Evolutionary conservation across 306 rosid species (phyloP).

Genomic region (Castanea sativa): DNA sequence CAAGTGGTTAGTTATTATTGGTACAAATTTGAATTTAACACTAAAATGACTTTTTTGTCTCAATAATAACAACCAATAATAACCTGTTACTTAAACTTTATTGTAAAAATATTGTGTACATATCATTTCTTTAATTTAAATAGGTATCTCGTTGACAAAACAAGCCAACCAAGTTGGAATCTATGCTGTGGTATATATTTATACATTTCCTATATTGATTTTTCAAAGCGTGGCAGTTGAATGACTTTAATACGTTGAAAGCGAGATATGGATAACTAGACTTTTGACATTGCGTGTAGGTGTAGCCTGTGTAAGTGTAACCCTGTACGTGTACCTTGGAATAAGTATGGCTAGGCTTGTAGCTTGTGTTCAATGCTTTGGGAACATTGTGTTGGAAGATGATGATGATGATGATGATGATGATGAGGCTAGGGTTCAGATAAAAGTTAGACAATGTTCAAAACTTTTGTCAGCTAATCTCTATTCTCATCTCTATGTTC

Average conservation of each 20-base stretch:
- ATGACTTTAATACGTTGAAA: background rate
- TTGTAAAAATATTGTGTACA: too few relatives aligned
- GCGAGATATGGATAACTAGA: background rate
- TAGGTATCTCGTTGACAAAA: background rate
- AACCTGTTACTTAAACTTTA: too few relatives aligned
- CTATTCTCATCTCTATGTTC: conserved; percentile 11
- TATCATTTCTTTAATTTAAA: too few relatives aligned
- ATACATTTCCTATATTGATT: background rate
- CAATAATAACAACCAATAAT: too few relatives aligned
- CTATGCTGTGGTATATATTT: background rate
- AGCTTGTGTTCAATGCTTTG: background rate
- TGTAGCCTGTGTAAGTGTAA: too few relatives aligned
- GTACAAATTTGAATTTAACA: too few relatives aligned
- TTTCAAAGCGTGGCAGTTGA: background rate
- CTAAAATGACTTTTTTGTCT: too few relatives aligned
- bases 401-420: conserved; percentile 1
- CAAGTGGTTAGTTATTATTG: too few relatives aligned
- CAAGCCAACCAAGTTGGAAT: conserved; percentile 5
- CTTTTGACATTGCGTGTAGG: background rate
- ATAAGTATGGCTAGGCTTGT: background rate
- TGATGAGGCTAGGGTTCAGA: conserved; percentile 4
- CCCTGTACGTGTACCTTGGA: background rate
- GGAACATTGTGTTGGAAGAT: conserved; percentile 18
- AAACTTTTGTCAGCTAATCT: conserved; percentile 14
- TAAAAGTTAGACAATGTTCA: background rate